Conservation (phyloP, 2,329 filamentous ascomycete species). For the Colletotrichum spinosum region DNA sequence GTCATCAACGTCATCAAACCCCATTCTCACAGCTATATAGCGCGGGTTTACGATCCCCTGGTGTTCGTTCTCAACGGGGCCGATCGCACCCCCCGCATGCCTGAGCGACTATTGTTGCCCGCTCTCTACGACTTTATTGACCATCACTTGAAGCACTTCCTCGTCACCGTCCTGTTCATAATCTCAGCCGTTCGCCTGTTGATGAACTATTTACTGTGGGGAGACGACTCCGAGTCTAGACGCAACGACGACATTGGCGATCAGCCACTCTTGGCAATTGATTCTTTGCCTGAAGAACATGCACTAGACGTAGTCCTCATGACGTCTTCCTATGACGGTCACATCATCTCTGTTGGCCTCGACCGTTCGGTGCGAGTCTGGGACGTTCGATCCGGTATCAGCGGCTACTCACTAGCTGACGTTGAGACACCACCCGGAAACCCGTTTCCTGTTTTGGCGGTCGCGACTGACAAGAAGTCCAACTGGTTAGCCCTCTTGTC, state of each 20-base stretch:
- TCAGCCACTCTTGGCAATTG: slow-evolving; percentile 67
- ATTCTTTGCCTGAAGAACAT: slow-evolving; percentile 72
- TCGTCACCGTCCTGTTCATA: slow-evolving; percentile 71
- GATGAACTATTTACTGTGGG: slow-evolving; percentile 80
- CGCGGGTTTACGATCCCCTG: slow-evolving; percentile 79
- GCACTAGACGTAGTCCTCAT: slow-evolving; percentile 76
- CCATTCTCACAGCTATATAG: slow-evolving; percentile 76
- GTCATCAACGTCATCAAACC: slow-evolving; percentile 83
- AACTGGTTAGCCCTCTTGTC: slow-evolving; percentile 76
- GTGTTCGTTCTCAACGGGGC: slow-evolving; percentile 78
- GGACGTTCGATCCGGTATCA: slow-evolving; percentile 63
- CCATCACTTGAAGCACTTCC: slow-evolving; percentile 68
- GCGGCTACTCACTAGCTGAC: slow-evolving; percentile 55
- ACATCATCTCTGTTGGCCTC: slow-evolving; percentile 76
- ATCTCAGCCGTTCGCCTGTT: slow-evolving; percentile 75
- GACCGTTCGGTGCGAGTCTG: slow-evolving; percentile 77
- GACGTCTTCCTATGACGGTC: slow-evolving; percentile 69
- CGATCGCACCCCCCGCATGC: slow-evolving; percentile 69
- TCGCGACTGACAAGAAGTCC: slow-evolving; percentile 73
- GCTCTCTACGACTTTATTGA: slow-evolving; percentile 76
- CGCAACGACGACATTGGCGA: slow-evolving; percentile 59
- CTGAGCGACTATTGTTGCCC: slow-evolving; percentile 63
- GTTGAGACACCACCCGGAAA: slow-evolving; percentile 54
- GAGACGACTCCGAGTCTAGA: slow-evolving; percentile 63
- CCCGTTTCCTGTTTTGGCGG: slow-evolving; percentile 70